Evolutionary conservation across 306 rosid species (phyloP).

Genomic region (Cicer bijugum): DNA sequence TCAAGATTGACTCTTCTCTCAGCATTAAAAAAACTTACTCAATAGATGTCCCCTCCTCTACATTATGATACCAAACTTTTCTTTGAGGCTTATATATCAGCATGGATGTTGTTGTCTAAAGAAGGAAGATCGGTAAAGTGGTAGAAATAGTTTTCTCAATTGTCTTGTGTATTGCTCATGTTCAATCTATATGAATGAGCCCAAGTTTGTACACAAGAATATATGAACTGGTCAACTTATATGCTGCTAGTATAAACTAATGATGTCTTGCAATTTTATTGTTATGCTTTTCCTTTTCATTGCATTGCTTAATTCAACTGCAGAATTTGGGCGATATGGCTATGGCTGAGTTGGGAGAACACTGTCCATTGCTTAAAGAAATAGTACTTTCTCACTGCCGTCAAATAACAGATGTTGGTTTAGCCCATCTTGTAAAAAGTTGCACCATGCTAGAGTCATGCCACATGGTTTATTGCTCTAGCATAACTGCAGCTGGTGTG

Average conservation of each 20-base stretch:
- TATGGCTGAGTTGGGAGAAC: constrained; percentile 85
- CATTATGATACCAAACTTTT: constrained; percentile 30
- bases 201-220: not conserved
- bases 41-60: not conserved
- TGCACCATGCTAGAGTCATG: constrained; percentile 80
- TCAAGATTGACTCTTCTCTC: not conserved
- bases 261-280: not conserved
- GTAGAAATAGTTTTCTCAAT: constrained; percentile 2
- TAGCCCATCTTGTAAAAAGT: constrained; percentile 71
- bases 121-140: constrained; percentile 25
- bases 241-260: not conserved
- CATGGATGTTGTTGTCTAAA: constrained; percentile 36
- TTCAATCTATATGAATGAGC: constrained; percentile 13
- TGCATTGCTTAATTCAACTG: constrained; percentile 25
- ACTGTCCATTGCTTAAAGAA: constrained; percentile 78
- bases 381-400: constrained; percentile 88
- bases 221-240: constrained; percentile 24
- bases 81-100: constrained; percentile 10
- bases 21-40: not conserved
- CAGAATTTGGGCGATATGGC: constrained; percentile 92
- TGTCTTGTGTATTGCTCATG: constrained; percentile 12
- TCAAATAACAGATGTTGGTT: constrained; percentile 83
- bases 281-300: constrained; percentile 8
- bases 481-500: constrained; percentile 78
- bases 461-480: constrained; percentile 91